phyloP scores from a whole-genome alignment of 2,329 filamentous ascomycete genomes.

The Falciphora oryzae region DNA sequence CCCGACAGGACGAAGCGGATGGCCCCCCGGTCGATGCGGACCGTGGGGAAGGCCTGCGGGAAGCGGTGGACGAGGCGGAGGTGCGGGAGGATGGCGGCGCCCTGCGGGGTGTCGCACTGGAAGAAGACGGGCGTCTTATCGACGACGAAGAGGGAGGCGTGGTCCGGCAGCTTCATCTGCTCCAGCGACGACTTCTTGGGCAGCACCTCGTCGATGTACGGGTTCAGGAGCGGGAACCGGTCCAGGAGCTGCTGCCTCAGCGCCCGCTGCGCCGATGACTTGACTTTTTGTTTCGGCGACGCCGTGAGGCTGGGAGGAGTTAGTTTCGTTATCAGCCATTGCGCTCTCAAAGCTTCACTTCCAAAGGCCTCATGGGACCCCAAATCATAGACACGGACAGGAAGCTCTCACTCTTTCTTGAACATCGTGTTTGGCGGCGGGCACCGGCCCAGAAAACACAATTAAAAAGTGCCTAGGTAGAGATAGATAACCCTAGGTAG shows the following conservation, averaged over 20 bases:
- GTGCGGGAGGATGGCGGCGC: constrained; percentile 69
- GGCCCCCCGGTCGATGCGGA: constrained; percentile 90
- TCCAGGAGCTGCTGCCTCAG: constrained; percentile 78
- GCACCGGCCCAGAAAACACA: too few relatives aligned
- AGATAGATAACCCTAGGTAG: too few relatives aligned
- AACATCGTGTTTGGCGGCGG: constrained; percentile 54
- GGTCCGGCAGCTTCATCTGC: constrained; percentile 88
- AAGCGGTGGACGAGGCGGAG: constrained; percentile 86
- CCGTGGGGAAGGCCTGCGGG: constrained; percentile 72
- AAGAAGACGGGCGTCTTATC: constrained; percentile 79
- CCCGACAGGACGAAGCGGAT: constrained; percentile 95
- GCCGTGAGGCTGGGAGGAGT: constrained; percentile 55
- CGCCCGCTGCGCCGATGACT: constrained; percentile 86
- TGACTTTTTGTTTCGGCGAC: constrained; percentile 89
- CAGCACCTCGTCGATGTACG: constrained; percentile 87
- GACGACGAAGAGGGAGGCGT: constrained; percentile 81
- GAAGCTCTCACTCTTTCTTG: constrained; percentile 72
- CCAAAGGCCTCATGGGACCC: too few relatives aligned
- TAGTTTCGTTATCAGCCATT: too few relatives aligned
- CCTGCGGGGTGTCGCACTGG: constrained; percentile 65
- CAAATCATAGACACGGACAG: not conserved
- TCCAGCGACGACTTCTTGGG: constrained; percentile 92
- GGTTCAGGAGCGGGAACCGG: constrained; percentile 78
- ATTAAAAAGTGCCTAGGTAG: too few relatives aligned
- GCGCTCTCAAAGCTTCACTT: too few relatives aligned